phyloP scores from a whole-genome alignment of 169 alveolate species.

The Plasmodium cynomolgi region DNA sequence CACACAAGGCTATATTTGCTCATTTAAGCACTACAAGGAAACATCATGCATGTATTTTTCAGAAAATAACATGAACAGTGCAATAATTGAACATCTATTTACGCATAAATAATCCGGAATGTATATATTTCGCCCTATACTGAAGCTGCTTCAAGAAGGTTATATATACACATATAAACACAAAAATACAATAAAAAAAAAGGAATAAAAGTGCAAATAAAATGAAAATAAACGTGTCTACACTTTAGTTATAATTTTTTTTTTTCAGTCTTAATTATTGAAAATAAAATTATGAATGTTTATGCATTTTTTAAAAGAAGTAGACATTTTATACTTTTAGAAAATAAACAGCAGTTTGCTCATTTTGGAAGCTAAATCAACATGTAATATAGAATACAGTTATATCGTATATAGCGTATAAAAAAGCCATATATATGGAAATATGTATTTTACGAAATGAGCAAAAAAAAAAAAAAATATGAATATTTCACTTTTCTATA shows the following conservation, averaged over 20 bases:
- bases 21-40: slow-evolving; percentile 7
- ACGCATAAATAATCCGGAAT: background rate
- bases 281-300: slow-evolving; percentile 53
- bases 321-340: background rate
- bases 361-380: background rate
- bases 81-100: background rate
- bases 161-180: slow-evolving; percentile 1
- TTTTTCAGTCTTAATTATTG: background rate
- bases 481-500: background rate
- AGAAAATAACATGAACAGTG: slow-evolving; percentile 22
- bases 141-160: slow-evolving; percentile 23
- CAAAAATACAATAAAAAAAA: slow-evolving; percentile 20
- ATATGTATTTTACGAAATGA: background rate
- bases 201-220: background rate
- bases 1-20: slow-evolving; percentile 6
- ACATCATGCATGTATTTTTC: slow-evolving; percentile 19
- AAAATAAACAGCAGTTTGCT: slow-evolving; percentile 1
- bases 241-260: slow-evolving; percentile 3
- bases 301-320: slow-evolving; percentile 12
- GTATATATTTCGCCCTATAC: background rate
- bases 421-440: background rate
- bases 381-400: slow-evolving; percentile 1
- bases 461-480: slow-evolving; percentile 3
- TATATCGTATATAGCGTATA: background rate
- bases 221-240: slow-evolving; percentile 6